Evolutionary conservation across 1,284 basidiomycete genomes (phyloP), one percentile per base, ranked within the genome.

Genomic region (Pisolithus thermaeus): DNA sequence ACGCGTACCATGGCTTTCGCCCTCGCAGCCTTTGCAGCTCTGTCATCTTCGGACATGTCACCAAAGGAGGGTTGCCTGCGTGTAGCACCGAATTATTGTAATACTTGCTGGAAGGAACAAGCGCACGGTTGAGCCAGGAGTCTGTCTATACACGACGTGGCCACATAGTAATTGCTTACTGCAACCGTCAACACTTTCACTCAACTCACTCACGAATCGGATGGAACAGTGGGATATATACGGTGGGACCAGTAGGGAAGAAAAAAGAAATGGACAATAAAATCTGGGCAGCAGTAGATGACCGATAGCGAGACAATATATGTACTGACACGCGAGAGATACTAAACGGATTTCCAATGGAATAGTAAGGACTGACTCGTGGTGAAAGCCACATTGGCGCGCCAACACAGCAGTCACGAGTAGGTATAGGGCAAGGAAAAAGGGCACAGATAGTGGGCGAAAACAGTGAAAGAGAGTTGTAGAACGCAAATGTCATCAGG

Each of bases 21-120:
- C 57, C 88, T 79, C 3, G 88, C 89, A 55, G 87, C 80, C 68
- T 85, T 90, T 9, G 81, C 81, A 52, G 87, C 85, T 54, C 88
- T 79, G 56, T 90, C 89, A 52, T 84, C 83, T 60, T 88, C 87
- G 28, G 78, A 73, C 53, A 54, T 63, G 54, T 50, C 44, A 43
- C 49, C 39, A 46, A 42, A 35, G 45, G 51, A 44, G 36, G 47
- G 52, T 46, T 9, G 42, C 45, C 41, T 4, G 22, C 50, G 20
- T 18, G 18, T 1, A 12, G 32, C 5, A 32, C 25, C 20, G 44
- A 14, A 23, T 46, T 12, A 5, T 27, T 27, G 25, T 27, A 7
- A 22, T 7, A 6, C 25, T 45, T 3, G 28, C 1, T 35, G 32
- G 32, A 35, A 42, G 6, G 41, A 42, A n/a, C 23, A 28, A 43